These are phyloP conservation scores for Tuber microsphaerosporum DNA, from an alignment of 495 filamentous ascomycete species.

Conservation along the genomic window DNA sequence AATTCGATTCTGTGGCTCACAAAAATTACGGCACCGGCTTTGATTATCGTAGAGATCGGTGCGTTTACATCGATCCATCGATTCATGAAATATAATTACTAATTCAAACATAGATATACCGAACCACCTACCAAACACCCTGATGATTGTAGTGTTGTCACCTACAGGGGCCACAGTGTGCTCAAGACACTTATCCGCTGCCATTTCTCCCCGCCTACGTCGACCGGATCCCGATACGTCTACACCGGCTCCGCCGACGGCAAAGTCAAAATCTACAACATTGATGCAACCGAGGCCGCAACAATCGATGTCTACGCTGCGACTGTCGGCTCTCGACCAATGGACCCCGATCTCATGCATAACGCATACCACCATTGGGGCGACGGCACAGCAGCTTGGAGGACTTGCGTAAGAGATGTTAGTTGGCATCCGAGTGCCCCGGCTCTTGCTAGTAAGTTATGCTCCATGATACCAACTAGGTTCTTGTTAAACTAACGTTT, in stretches of 20 bases:
- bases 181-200: conserved; percentile 86
- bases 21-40: conserved; percentile 59
- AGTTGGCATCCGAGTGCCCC: conserved; percentile 92
- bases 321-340: conserved; percentile 45
- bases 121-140: conserved; percentile 62
- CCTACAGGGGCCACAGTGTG: conserved; percentile 82
- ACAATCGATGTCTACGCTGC: conserved; percentile 68
- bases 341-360: conserved; percentile 1
- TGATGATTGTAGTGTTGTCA: conserved; percentile 85
- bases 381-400: conserved; percentile 51
- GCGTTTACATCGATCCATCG: conserved; percentile 38
- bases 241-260: conserved; percentile 87
- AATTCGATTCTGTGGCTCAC: conserved; percentile 61
- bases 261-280: conserved; percentile 81
- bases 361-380: conserved; percentile 34
- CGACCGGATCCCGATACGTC: conserved; percentile 85
- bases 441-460: conserved; percentile 66
- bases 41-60: conserved; percentile 76
- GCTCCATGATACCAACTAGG: background rate
- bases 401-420: conserved; percentile 82
- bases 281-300: conserved; percentile 80
- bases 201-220: conserved; percentile 85
- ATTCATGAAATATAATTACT: background rate
- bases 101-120: conserved; percentile 49
- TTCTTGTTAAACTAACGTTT: background rate